Evolutionary conservation across 306 rosid species (phyloP), one percentile per base, ranked within the genome.

Genomic region (Acmispon strigosus): DNA sequence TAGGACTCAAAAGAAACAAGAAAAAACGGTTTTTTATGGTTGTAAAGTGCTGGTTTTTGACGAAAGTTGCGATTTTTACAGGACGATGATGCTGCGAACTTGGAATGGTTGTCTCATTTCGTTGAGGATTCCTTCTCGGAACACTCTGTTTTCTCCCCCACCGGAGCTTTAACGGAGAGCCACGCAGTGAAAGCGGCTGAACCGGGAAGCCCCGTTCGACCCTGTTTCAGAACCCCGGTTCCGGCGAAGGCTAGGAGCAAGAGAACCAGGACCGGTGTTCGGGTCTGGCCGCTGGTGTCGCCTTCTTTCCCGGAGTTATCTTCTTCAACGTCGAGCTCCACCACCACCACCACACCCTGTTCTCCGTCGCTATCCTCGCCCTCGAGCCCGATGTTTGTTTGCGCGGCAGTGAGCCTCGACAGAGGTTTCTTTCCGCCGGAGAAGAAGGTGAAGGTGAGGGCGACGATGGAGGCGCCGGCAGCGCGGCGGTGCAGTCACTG

Each of bases 61-160:
- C 64, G 15, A 80, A 76, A 78, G 83, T 32, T 74, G 8, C 42
- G 4, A 56, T 85, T 81, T 80, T 87, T 76, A 49, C 82, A 93
- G 98, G 82, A 63, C 0, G 97, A 90, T 14, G 96, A 93, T 63
- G 81, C 87, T 52, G 98, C 87, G 9, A 75, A 87, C 87, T 85
- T 93, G 18, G 98, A 93, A 65, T 93, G 98, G 98, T 29, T 93
- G 15, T 93, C 98, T 45, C 93, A 88, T 84, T 93, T 93, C 6
- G 96, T 93, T 0, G 97, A 93, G 60, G 98, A 93, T 50, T 93
- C 97, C 36, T 90, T 93, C 85, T 58, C 87, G 7, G 90, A 86
- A 60, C 73, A 68, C 65, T 67, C 89, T n/a, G 37, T 32, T 0
- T 69, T 86, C 0, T 83, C 75, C 27, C 90, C 92, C 12, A 39